phyloP scores from a whole-genome alignment of 2,329 filamentous ascomycete species.

The Clonostachys rosea region DNA sequence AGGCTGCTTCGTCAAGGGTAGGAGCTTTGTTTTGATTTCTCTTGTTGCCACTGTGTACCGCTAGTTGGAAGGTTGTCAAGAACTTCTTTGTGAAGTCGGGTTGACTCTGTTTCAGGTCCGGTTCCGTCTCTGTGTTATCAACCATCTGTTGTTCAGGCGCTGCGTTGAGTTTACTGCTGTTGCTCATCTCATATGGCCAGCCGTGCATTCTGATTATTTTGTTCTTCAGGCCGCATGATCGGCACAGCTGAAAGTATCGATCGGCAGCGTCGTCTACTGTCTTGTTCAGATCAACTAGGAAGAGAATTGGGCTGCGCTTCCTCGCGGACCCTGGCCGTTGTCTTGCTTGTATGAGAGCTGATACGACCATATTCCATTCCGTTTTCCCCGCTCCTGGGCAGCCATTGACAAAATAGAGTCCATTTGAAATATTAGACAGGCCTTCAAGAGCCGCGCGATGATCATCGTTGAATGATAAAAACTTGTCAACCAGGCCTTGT shows the following conservation, averaged over 20 bases:
- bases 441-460: slow-evolving; percentile 27
- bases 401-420: slow-evolving; percentile 37
- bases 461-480: slow-evolving; percentile 26
- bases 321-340: slow-evolving; percentile 11
- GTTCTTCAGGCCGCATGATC: slow-evolving; percentile 23
- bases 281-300: slow-evolving; percentile 41
- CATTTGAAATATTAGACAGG: slow-evolving; percentile 29
- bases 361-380: slow-evolving; percentile 36
- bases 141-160: background rate
- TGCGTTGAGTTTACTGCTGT: slow-evolving; percentile 20
- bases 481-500: slow-evolving; percentile 15
- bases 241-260: slow-evolving; percentile 30
- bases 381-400: slow-evolving; percentile 44
- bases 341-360: slow-evolving; percentile 28
- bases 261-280: slow-evolving; percentile 38
- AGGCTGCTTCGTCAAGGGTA: slow-evolving; percentile 35
- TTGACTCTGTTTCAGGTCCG: background rate
- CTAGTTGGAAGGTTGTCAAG: slow-evolving; percentile 16
- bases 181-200: slow-evolving; percentile 28
- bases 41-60: slow-evolving; percentile 3
- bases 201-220: slow-evolving; percentile 32
- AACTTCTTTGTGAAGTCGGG: slow-evolving; percentile 29
- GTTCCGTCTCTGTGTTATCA: background rate
- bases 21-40: slow-evolving; percentile 20
- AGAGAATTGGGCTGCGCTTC: slow-evolving; percentile 27